phyloP scores from a whole-genome alignment of 768 basidiomycete genomes.

The Kwoniella bestiolae region DNA sequence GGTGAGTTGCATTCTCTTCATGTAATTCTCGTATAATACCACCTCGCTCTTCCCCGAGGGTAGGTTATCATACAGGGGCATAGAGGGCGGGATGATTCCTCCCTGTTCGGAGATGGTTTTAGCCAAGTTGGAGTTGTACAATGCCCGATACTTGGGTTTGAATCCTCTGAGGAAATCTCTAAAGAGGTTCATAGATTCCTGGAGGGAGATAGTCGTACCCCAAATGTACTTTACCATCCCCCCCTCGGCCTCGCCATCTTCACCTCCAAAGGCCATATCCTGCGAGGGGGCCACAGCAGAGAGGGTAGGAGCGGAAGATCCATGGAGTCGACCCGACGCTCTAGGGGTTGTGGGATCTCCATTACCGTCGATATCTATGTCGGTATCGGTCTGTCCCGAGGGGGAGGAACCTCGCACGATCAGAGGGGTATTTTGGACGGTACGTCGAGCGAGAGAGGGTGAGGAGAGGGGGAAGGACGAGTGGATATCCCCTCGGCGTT shows the following conservation, averaged over 20 bases:
- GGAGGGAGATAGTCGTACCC: constrained; percentile 94
- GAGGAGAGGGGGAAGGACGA: constrained; percentile 70
- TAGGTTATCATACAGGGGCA: constrained; percentile 55
- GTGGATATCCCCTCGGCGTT: constrained; percentile 87
- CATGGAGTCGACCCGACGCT: constrained; percentile 6
- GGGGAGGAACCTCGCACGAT: constrained; percentile 58
- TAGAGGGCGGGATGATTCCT: constrained; percentile 37
- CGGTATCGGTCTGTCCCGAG: constrained; percentile 19
- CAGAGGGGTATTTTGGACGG: constrained; percentile 61
- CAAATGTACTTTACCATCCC: constrained; percentile 87
- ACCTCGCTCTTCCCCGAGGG: constrained; percentile 45
- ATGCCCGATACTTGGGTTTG: constrained; percentile 84
- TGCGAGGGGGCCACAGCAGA: constrained; percentile 64
- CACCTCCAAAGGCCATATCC: constrained; percentile 56
- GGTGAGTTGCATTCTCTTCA: constrained; percentile 84
- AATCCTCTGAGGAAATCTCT: constrained; percentile 86
- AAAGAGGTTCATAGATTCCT: constrained; percentile 89
- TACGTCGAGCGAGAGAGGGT: constrained; percentile 59
- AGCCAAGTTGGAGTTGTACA: constrained; percentile 62
- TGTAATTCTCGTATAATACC: constrained; percentile 73
- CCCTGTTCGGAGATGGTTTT: constrained; percentile 49
- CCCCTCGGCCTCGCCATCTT: constrained; percentile 63
- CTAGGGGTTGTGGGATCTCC: constrained; percentile 27
- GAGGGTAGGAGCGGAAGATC: constrained; percentile 64
- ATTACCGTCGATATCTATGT: constrained; percentile 22